phyloP scores from a whole-genome alignment of 768 basidiomycete genomes.

The Lyophyllum decastes region DNA sequence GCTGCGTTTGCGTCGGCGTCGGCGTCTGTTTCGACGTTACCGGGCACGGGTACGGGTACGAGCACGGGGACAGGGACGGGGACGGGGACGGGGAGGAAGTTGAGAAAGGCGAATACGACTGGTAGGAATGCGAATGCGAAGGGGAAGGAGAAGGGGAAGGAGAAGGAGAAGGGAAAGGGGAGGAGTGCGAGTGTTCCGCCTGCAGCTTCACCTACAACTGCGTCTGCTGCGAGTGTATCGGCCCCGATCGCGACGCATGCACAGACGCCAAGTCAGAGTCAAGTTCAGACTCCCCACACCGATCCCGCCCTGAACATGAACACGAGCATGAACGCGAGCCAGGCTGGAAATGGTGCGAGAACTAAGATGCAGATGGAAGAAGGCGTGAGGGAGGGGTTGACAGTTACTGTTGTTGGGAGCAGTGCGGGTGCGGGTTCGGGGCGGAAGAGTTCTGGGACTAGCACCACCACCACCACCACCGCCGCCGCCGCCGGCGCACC shows the following conservation, averaged over 20 bases:
- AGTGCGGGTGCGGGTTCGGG: too few species aligned
- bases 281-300: too few species aligned
- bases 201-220: background rate
- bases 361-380: background rate
- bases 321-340: too few species aligned
- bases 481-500: slow-evolving; percentile 18
- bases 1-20: background rate
- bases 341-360: too few species aligned
- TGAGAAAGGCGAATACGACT: slow-evolving; percentile 6
- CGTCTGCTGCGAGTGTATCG: background rate
- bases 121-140: slow-evolving; percentile 3
- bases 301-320: background rate
- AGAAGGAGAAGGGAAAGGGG: slow-evolving; percentile 8
- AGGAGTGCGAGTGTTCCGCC: slow-evolving; percentile 22
- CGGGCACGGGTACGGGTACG: background rate
- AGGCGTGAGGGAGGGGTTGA: background rate
- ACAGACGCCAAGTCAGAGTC: too few species aligned
- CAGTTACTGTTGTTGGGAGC: background rate
- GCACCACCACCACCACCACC: background rate
- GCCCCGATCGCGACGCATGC: background rate
- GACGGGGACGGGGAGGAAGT: background rate
- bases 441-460: background rate
- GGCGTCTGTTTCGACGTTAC: too few species aligned
- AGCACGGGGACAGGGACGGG: background rate
- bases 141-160: slow-evolving; percentile 4